Evolutionary conservation across 139 green algal genomes (phyloP), one percentile per base, ranked within the genome.

Genomic region (Marvania coccoides): DNA sequence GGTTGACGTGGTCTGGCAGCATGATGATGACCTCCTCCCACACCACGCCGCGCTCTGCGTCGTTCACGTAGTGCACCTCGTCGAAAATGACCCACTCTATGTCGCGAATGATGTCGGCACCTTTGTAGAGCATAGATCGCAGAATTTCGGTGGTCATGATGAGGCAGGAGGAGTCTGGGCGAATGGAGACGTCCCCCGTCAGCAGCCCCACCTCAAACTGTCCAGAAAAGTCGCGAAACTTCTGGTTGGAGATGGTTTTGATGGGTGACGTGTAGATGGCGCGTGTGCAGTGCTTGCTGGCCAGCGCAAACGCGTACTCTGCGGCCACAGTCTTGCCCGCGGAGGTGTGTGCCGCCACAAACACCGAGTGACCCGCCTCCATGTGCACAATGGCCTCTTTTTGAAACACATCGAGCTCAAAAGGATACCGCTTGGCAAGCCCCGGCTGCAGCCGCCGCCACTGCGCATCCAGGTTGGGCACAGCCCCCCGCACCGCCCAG

Each of bases 61-160:
- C 94, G 47, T 97, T 98, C 7, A 99, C 88, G 67, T 99, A 99
- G 67, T 99, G 93, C 48, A 96, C 88, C 82, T 97, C 92, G 53
- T 97, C 93, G 69, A 98, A 98, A 19, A 98, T 82, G 14, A 98
- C 93, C 86, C 88, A 97, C 78, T 95, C 90, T 31, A 98, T 84
- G 62, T 98, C 94, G 2, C 91, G 76, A 45, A 97, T 88, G 24
- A 97, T 51, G 51, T 97, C 89, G 9, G 89, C 86, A 14, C 92
- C 92, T 36, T 90, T 90, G 79, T 98, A 99, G 35, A 98, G 82
- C 90, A 98, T 98, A 55, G 71, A 88, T 5, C 93, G 65, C 67
- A 99, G 77, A 63, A 98, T 96, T 74, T 99, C 94, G 14, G 94
- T 98, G 14, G 93, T 98, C 89, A 98, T 96, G 74, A 99, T 97